Percentiles rank a stretch among this genome's conserved stretches.
phyloP scores from a whole-genome alignment of 2,329 filamentous ascomycete species.

The Trichoderma guizhouense region DNA sequence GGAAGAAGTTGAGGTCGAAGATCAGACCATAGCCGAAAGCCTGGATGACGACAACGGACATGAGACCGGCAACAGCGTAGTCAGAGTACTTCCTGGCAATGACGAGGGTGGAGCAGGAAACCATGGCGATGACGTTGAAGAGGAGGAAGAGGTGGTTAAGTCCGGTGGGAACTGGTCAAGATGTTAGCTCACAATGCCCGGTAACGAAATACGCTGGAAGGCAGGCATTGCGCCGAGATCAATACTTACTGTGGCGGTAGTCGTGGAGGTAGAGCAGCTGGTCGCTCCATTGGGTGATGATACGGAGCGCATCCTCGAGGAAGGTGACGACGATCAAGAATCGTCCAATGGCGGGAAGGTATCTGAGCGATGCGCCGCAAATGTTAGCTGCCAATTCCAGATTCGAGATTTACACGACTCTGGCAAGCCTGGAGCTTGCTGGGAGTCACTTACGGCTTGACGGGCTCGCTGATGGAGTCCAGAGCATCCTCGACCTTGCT shows the following conservation, averaged over 20 bases:
- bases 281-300: slow-evolving; percentile 95
- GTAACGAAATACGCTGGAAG: slow-evolving; percentile 8
- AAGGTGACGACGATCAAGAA: slow-evolving; percentile 99
- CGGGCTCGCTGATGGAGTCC: slow-evolving; percentile 80
- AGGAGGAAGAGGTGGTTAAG: slow-evolving; percentile 92
- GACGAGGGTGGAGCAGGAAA: slow-evolving; percentile 75
- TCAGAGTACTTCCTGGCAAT: slow-evolving; percentile 91
- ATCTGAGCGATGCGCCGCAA: slow-evolving; percentile 51
- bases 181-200: slow-evolving; percentile 17
- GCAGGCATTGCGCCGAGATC: neutral
- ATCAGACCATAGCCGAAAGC: slow-evolving; percentile 96
- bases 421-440: neutral
- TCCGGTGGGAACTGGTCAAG: slow-evolving; percentile 69
- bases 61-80: slow-evolving; percentile 85
- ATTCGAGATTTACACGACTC: too few relatives aligned
- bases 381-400: neutral
- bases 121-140: slow-evolving; percentile 85
- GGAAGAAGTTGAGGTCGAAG: slow-evolving; percentile 99
- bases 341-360: slow-evolving; percentile 90
- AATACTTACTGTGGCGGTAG: slow-evolving; percentile 79
- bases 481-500: slow-evolving; percentile 97
- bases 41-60: slow-evolving; percentile 87
- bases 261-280: slow-evolving; percentile 91
- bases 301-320: slow-evolving; percentile 91
- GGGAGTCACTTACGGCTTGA: slow-evolving; percentile 71